Base-by-base conservation (phyloP, 192 early-diverging fungal species). In the Cetraspora pellucida region DNA sequence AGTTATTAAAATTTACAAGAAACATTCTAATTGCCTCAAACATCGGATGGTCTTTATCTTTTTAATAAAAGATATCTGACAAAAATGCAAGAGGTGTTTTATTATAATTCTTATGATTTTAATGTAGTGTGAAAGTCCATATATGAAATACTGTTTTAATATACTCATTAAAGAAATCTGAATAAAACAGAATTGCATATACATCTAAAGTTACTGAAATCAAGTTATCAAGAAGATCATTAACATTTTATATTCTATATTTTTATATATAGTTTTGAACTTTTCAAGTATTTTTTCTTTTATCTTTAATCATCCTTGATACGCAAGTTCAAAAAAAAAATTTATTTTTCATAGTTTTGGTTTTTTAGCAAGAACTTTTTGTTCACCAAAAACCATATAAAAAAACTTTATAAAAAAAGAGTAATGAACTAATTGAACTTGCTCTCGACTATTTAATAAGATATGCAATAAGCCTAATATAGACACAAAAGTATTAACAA, bases 21-120 rank as follows among this genome's bases (percentile, higher is more conserved):
- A 30, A 61, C 30, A 30, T 27, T 31, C 31, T 31, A 17, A 55
- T 8, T 11, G 14, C 25, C 30, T 37, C 43, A 21, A 16, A 9
- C 8, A 72, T 27, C 4, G 69, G 69, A 55, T 72, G 3, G 2
- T 55, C 16, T 16, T 10, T 72, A 55, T 57, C 30, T 55, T 72
- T 1, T 50, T 50, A 72, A 72, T 55, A 72, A 52, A 52, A 72
- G 0, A 72, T 17, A 21, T 72, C 69, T 72, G 49, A 55, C 7
- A 72, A 31, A 55, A 55, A 72, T 16, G 28, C 1, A 1, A 55
- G 8, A n/a, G n/a, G n/a, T n/a, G n/a, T n/a, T n/a, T n/a, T n/a
- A n/a, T n/a, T n/a, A n/a, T n/a, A n/a, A n/a, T 72, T 55, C 5
- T 52, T 45, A 19, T 19, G 37, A 49, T 69, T 69, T 19, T 19